These are phyloP conservation scores for Apiotrichum brassicae DNA, from an alignment of 1,284 basidiomycete genomes.

Conservation along the genomic window DNA sequence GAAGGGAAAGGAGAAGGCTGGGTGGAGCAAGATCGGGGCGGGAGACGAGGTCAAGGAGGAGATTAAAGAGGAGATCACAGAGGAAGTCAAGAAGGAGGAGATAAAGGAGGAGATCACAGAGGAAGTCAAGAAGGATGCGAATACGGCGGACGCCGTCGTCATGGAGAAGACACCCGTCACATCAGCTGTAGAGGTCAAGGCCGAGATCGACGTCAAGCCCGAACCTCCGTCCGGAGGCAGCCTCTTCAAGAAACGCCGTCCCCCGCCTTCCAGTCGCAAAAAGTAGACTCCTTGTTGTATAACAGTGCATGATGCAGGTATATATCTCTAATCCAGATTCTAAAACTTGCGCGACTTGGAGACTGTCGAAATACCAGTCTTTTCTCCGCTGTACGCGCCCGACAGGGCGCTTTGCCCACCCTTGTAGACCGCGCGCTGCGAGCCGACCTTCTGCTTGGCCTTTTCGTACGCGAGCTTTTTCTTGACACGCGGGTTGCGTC, in stretches of 20 bases:
- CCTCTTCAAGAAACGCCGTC: slow-evolving; percentile 48
- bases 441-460: slow-evolving; percentile 82
- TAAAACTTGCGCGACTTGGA: slow-evolving; percentile 71
- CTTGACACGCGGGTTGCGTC: slow-evolving; percentile 93
- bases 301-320: background rate
- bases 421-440: slow-evolving; percentile 82
- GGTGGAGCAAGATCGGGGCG: slow-evolving; percentile 3
- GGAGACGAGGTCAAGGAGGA: slow-evolving; percentile 6
- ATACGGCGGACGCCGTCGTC: background rate
- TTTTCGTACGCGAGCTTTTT: slow-evolving; percentile 86
- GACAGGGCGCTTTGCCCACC: slow-evolving; percentile 59
- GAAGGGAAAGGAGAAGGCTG: background rate
- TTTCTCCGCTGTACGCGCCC: slow-evolving; percentile 52
- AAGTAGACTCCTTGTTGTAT: slow-evolving; percentile 21
- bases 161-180: background rate
- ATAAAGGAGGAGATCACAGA: background rate
- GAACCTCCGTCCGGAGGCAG: slow-evolving; percentile 15
- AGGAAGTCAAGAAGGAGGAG: slow-evolving; percentile 1
- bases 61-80: background rate
- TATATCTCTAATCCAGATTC: background rate
- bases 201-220: slow-evolving; percentile 4
- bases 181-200: slow-evolving; percentile 10
- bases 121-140: background rate
- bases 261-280: slow-evolving; percentile 36
- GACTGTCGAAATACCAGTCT: slow-evolving; percentile 73